These are phyloP conservation scores for Elongisporangium anandrum DNA, from an alignment of 352 stramenopile genomes.

Conservation along the genomic window DNA sequence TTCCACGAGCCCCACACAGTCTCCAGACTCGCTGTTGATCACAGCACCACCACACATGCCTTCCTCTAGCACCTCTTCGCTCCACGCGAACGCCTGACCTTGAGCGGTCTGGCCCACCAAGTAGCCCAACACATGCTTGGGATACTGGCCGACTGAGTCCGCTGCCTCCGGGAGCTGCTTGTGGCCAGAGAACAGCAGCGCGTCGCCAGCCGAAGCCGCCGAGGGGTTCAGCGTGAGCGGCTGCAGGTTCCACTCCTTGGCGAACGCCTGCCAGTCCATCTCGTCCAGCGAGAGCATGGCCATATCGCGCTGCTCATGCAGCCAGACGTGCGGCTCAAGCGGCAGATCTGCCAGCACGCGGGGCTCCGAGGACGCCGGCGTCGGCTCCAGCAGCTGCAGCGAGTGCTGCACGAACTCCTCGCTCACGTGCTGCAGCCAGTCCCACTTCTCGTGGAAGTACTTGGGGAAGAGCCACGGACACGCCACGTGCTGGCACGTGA, in stretches of 20 bases:
- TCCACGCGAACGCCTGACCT: slow-evolving; percentile 72
- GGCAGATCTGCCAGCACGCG: slow-evolving; percentile 53
- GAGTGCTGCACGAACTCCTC: slow-evolving; percentile 70
- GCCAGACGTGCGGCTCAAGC: slow-evolving; percentile 40
- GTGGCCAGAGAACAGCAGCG: slow-evolving; percentile 50
- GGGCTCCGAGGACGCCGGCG: slow-evolving; percentile 12
- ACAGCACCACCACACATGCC: slow-evolving; percentile 81
- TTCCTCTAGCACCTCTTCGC: slow-evolving; percentile 66
- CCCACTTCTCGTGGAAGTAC: slow-evolving; percentile 75
- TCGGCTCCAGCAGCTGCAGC: slow-evolving; percentile 50
- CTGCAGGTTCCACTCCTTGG: slow-evolving; percentile 25
- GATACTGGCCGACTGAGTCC: slow-evolving; percentile 22
- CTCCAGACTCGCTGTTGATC: slow-evolving; percentile 19
- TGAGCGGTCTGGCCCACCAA: slow-evolving; percentile 57
- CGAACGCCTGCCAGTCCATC: slow-evolving; percentile 16
- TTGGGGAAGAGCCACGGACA: slow-evolving; percentile 76
- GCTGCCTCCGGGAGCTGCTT: slow-evolving; percentile 21
- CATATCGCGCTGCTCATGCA: slow-evolving; percentile 51
- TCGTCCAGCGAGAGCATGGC: slow-evolving; percentile 54
- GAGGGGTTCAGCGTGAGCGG: slow-evolving; percentile 24
- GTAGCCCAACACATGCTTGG: slow-evolving; percentile 44
- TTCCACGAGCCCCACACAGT: slow-evolving; percentile 71
- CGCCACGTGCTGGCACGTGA: slow-evolving; percentile 80
- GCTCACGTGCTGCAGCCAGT: slow-evolving; percentile 81
- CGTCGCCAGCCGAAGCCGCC: slow-evolving; percentile 24